These are phyloP conservation scores for Paxillus rubicundulus DNA, from an alignment of 768 basidiomycete genomes.

Conservation along the genomic window DNA sequence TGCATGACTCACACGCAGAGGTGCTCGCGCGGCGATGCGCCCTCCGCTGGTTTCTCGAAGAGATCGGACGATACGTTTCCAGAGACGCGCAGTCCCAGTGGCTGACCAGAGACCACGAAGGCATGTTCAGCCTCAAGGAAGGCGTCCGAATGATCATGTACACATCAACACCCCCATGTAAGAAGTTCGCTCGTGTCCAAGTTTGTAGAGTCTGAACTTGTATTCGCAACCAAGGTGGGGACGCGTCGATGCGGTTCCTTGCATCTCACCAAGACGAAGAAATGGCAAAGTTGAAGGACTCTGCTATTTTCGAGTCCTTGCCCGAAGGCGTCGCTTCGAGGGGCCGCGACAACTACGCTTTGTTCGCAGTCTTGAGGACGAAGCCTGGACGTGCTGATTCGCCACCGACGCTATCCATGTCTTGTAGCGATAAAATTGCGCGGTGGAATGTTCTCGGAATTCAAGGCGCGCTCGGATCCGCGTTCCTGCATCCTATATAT, in stretches of 20 bases:
- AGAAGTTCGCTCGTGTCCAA: constrained; percentile 48
- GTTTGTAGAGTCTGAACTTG: constrained; percentile 1
- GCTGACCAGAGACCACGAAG: constrained; percentile 40
- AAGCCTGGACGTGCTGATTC: constrained; percentile 94
- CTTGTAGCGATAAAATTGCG: constrained; percentile 94
- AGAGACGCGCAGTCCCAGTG: constrained; percentile 42
- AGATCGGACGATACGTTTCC: constrained; percentile 39
- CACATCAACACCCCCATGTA: constrained; percentile 67
- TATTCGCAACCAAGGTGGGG: constrained; percentile 65
- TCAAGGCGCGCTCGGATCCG: constrained; percentile 75
- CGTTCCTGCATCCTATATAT: constrained; percentile 59
- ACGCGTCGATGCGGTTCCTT: constrained; percentile 80
- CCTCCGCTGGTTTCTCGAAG: constrained; percentile 75
- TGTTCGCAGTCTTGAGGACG: constrained; percentile 78
- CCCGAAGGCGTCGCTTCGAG: constrained; percentile 48
- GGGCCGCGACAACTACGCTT: constrained; percentile 77
- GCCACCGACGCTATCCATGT: constrained; percentile 78
- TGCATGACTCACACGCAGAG: constrained; percentile 93
- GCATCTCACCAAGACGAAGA: constrained; percentile 70
- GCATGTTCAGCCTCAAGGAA: constrained; percentile 44
- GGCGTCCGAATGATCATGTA: constrained; percentile 65
- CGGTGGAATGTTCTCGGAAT: constrained; percentile 82
- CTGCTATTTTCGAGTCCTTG: constrained; percentile 34
- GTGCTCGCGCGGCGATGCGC: constrained; percentile 82
- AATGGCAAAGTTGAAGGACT: constrained; percentile 69